Evolutionary conservation across 257 asterid genomes (phyloP), one percentile per base, ranked within the genome.

Genomic region (Lantana camara): DNA sequence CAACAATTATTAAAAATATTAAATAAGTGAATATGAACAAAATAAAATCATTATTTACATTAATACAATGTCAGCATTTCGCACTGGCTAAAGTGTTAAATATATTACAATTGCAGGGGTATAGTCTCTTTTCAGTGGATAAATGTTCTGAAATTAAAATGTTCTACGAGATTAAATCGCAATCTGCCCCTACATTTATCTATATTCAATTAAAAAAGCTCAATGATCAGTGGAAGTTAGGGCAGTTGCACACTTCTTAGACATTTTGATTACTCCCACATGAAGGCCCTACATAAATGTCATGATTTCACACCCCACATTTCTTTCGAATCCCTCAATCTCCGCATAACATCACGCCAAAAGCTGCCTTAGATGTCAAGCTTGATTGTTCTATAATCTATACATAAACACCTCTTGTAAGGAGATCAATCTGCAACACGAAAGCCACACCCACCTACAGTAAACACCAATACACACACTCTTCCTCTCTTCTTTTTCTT

Each of bases 281-380:
- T 84, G 89, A 82, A 27, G 12, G 69, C 46, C 66, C 56, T 67
- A 57, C 57, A 45, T 2, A 63, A 57, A 72, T 56, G 60, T 71
- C 76, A 71, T 81, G 59, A 83, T 75, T 66, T 69, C 53, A 29
- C 42, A 27, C 79, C 86, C 85, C 84, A 73, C 73, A 55, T 19
- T 32, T 50, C 79, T 34, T 66, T 29, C 30, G 77, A 27, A 58
- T 81, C 30, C 88, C 95, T 72, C 77, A 77, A 83, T 81, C 78
- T 35, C 71, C 85, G 91, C 91, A 81, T 37, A 13, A 53, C 73
- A 71, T 75, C 70, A 37, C 82, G 88, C 75, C 54, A 5, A 9
- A 54, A 7, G 32, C 37, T 63, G 35, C 32, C 55, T 46, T 4
- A 48, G 16, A 61, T 22, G 32, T 27, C 10, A 60, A 15, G 1